Percentiles rank a stretch among this genome's conserved stretches.
These are phyloP conservation scores for Camelina hispida DNA, from an alignment of 345 rosid species.

Conservation along the genomic window DNA sequence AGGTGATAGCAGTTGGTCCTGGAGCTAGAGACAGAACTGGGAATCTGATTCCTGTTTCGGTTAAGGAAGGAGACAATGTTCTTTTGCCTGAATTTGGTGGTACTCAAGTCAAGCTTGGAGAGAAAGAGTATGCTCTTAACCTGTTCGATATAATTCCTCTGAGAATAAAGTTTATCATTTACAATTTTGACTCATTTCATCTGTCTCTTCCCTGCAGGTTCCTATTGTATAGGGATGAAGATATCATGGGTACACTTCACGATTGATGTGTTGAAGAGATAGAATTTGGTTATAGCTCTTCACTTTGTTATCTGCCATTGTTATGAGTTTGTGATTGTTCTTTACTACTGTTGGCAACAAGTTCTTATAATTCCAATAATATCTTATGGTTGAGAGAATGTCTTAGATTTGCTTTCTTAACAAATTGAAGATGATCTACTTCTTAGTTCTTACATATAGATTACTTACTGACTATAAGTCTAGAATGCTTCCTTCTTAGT, in stretches of 20 bases:
- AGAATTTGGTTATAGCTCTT: not conserved
- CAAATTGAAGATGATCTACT: too few species aligned
- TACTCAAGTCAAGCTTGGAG: slow-evolving; percentile 79
- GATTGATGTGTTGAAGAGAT: slow-evolving; percentile 37
- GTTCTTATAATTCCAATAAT: slow-evolving; percentile 1
- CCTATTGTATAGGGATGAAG: slow-evolving; percentile 72
- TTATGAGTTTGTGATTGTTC: not conserved
- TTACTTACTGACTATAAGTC: too few species aligned
- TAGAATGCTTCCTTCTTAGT: slow-evolving; percentile 30
- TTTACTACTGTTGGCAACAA: slow-evolving; percentile 3
- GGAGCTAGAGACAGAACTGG: slow-evolving; percentile 68
- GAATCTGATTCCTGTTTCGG: slow-evolving; percentile 59
- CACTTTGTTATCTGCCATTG: not conserved
- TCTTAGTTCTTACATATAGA: too few species aligned
- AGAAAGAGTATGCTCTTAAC: slow-evolving; percentile 62
- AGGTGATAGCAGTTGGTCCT: slow-evolving; percentile 79
- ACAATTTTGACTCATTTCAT: not conserved
- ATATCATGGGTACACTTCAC: slow-evolving; percentile 73
- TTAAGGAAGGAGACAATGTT: slow-evolving; percentile 86
- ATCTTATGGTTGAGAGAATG: slow-evolving; percentile 6
- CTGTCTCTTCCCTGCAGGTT: slow-evolving; percentile 51
- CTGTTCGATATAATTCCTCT: slow-evolving; percentile 24
- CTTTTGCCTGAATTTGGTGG: slow-evolving; percentile 79
- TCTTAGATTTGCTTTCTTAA: too few species aligned
- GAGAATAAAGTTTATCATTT: not conserved